Percentiles rank a stretch among this genome's conserved stretches.
Conservation (phyloP, 768 basidiomycete species). For the Chalciporus pseudorubinellus region DNA sequence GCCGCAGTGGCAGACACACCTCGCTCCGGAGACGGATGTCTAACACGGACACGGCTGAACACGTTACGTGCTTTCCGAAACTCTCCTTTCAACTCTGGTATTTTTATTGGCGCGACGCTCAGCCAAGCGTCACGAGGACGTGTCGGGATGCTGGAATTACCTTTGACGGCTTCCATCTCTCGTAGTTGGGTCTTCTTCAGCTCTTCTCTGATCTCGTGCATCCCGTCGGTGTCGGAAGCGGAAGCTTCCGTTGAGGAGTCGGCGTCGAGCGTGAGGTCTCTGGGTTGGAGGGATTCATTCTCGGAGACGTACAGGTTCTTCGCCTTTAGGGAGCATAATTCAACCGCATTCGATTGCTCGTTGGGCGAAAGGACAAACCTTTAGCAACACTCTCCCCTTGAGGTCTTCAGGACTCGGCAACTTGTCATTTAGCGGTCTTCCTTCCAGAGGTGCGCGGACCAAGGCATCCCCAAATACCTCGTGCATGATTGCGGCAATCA, state of each 20-base stretch:
- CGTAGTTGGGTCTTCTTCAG: slow-evolving; percentile 23
- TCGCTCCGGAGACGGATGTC: slow-evolving; percentile 21
- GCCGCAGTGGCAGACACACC: slow-evolving; percentile 11
- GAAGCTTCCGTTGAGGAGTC: slow-evolving; percentile 45
- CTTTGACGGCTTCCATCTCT: slow-evolving; percentile 38
- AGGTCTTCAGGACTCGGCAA: slow-evolving; percentile 87
- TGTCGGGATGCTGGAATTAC: slow-evolving; percentile 14
- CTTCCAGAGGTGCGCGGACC: slow-evolving; percentile 48
- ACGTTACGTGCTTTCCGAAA: slow-evolving; percentile 40
- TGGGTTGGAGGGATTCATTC: slow-evolving; percentile 33
- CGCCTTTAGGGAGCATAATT: slow-evolving; percentile 41
- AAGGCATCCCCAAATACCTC: slow-evolving; percentile 57
- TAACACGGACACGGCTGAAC: slow-evolving; percentile 41
- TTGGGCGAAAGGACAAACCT: slow-evolving; percentile 44
- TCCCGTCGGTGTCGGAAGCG: slow-evolving; percentile 29
- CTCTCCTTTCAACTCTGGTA: slow-evolving; percentile 38
- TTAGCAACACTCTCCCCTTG: slow-evolving; percentile 76
- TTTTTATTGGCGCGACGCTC: slow-evolving; percentile 8
- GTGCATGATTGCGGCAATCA: slow-evolving; percentile 71
- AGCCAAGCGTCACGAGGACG: slow-evolving; percentile 11
- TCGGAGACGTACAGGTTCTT: slow-evolving; percentile 69
- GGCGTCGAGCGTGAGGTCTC: slow-evolving; percentile 33
- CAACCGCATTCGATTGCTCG: not conserved
- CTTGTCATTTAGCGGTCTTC: slow-evolving; percentile 42
- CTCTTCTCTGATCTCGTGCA: slow-evolving; percentile 28